Base-by-base conservation (phyloP, 352 stramenopile genomes). In the Globisporangium carolinianum region DNA sequence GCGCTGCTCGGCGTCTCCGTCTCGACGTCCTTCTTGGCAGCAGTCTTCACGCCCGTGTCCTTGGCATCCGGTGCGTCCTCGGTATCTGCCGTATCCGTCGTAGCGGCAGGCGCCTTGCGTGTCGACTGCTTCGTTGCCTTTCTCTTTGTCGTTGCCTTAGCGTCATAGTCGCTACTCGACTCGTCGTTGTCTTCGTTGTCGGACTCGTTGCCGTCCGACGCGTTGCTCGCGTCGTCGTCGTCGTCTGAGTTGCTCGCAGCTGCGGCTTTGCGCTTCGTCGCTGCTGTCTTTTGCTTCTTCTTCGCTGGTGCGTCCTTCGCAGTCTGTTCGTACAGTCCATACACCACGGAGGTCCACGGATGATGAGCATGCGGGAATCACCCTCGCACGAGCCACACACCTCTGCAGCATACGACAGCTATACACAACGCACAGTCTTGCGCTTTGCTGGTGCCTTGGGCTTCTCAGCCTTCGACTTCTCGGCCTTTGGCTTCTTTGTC, bases 251-350 rank as follows among this genome's bases (percentile, higher is more conserved):
- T 57, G 5, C 24, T 24, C 24, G 24, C 2, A 24, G 24, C 24
- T 24, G 24, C 24, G 24, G 24, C 24, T 24, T 24, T 24, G 24
- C 24, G 24, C 24, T 24, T 24, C 24, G 24, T 24, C 24, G 24
- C 24, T 1, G 45, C 53, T 17, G 66, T 81, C 61, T 66, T 79
- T 41, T 62, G 63, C 62, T 83, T 79, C 58, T 75, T 80, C 6
- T 57, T 55, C 52, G 63, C 55, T 17, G 47, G 55, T 6, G 66
- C 36, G 18, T 61, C 51, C 50, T 64, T 68, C 11, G 61, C 39
- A 41, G 37, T 63, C 57, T 68, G 15, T 4, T 24, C 24, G 24
- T 24, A 24, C 24, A 24, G 24, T 24, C 24, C 24, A 24, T 24
- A 24, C 24, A 24, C 24, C 24, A 24, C 24, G 24, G 24, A 24